A percentile compares a stretch with the other conserved stretches of the same genome.
Conservation (phyloP, 2,329 filamentous ascomycete species). For the Penicillium sp. region DNA sequence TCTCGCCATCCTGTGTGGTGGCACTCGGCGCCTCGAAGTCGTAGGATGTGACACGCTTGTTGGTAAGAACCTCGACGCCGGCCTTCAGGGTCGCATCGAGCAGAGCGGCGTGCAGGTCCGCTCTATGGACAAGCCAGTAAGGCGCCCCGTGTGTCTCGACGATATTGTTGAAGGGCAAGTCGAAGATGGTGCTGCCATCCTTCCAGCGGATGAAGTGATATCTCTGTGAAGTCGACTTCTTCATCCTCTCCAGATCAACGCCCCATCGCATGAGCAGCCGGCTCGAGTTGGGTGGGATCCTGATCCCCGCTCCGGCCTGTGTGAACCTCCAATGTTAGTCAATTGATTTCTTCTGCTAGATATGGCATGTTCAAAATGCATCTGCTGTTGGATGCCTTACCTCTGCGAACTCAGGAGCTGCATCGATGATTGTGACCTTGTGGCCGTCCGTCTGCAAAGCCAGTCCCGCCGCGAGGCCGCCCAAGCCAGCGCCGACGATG, state of each 20-base stretch:
- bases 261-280: slow-evolving; percentile 32
- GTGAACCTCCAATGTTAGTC: not conserved
- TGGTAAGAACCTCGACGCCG: slow-evolving; percentile 38
- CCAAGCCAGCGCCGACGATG: slow-evolving; percentile 11
- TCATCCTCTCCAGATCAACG: slow-evolving; percentile 28
- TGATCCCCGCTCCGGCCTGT: slow-evolving; percentile 36
- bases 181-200: slow-evolving; percentile 30
- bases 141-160: slow-evolving; percentile 36
- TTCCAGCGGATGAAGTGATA: slow-evolving; percentile 30
- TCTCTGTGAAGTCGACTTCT: slow-evolving; percentile 28
- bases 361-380: no score
- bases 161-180: slow-evolving; percentile 21
- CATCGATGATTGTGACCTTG: slow-evolving; percentile 14
- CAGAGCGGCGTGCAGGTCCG: slow-evolving; percentile 50
- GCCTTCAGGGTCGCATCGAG: slow-evolving; percentile 41
- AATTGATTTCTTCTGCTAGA: no score
- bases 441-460: slow-evolving; percentile 14
- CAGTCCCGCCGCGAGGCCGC: slow-evolving; percentile 8
- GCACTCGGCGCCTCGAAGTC: slow-evolving; percentile 29
- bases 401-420: slow-evolving; percentile 14
- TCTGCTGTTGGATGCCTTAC: slow-evolving; percentile 1
- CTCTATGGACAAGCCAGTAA: slow-evolving; percentile 52
- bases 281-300: slow-evolving; percentile 34
- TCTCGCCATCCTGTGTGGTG: slow-evolving; percentile 12
- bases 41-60: slow-evolving; percentile 24